A percentile compares a stretch with the other conserved stretches of the same genome.
Evolutionary conservation across 2,329 filamentous ascomycete species (phyloP).

Genomic region (Fusarium veterinarium): DNA sequence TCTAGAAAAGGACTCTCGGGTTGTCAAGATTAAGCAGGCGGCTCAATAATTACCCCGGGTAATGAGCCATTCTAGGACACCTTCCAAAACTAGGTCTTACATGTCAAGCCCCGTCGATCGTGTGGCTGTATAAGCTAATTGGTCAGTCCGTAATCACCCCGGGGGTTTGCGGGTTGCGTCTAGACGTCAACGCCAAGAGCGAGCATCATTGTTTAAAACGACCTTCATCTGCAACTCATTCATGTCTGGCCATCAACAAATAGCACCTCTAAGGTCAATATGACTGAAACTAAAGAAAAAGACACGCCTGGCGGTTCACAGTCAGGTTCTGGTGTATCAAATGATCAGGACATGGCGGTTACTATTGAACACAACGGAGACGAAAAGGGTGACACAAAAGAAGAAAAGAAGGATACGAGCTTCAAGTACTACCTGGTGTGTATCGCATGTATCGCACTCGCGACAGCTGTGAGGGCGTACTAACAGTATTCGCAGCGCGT

Average conservation of each 20-base stretch:
- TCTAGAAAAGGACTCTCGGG: background rate
- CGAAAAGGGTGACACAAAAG: background rate
- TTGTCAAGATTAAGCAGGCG: constrained; percentile 14
- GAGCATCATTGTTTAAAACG: background rate
- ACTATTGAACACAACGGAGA: background rate
- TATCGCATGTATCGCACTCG: background rate
- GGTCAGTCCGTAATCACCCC: constrained; percentile 27
- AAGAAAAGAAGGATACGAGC: constrained; percentile 33
- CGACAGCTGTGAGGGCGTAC: too few relatives aligned
- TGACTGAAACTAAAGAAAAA: background rate
- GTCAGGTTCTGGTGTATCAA: constrained; percentile 1
- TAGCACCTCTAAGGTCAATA: too few relatives aligned
- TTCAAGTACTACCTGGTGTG: constrained; percentile 45
- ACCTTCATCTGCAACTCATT: background rate
- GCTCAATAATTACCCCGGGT: constrained; percentile 14
- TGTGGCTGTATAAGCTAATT: constrained; percentile 28
- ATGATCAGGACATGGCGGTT: constrained; percentile 7
- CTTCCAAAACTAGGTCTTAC: background rate
- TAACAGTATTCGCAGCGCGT: constrained; percentile 45
- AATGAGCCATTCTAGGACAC: background rate
- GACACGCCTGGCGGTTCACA: background rate
- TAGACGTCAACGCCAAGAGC: constrained; percentile 20
- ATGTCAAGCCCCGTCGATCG: background rate
- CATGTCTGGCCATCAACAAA: too few relatives aligned
- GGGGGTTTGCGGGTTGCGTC: constrained; percentile 24